A percentile compares a stretch with the other conserved stretches of the same genome.
Evolutionary conservation across 225 moss, liverwort and hornwort species (phyloP).

Genomic region (Marchantia paleacea): DNA sequence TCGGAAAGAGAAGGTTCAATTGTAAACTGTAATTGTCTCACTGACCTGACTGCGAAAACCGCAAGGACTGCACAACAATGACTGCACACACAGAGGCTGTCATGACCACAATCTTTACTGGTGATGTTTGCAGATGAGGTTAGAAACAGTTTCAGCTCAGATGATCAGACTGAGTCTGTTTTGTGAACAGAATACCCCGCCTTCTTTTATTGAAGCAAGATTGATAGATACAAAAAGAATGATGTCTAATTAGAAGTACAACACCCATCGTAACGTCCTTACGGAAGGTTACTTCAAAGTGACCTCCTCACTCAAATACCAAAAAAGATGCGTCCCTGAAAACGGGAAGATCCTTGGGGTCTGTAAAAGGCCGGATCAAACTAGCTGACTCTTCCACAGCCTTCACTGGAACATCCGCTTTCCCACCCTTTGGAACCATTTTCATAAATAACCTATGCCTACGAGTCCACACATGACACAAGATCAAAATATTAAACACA

Average conservation of each 20-base stretch:
- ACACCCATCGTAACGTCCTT: not conserved
- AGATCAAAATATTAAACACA: not conserved
- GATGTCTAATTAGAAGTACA: slow-evolving; percentile 7
- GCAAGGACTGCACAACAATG: not conserved
- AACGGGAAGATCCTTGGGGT: slow-evolving; percentile 70
- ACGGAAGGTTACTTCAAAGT: not conserved
- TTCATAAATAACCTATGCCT: slow-evolving; percentile 91
- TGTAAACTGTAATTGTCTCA: no score
- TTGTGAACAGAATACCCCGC: not conserved
- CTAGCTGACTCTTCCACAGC: slow-evolving; percentile 19
- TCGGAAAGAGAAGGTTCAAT: no score
- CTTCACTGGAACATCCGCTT: slow-evolving; percentile 24
- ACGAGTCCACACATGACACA: slow-evolving; percentile 17
- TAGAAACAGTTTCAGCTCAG: not conserved
- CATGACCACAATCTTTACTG: not conserved
- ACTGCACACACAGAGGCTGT: not conserved
- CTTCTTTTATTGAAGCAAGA: not conserved
- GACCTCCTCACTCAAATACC: slow-evolving; percentile 51
- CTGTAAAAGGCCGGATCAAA: slow-evolving; percentile 43
- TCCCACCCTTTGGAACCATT: slow-evolving; percentile 58
- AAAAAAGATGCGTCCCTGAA: slow-evolving; percentile 68
- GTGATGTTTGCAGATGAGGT: not conserved
- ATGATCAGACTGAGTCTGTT: not conserved
- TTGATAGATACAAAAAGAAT: slow-evolving; percentile 15
- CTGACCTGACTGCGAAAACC: not conserved